phyloP scores from a whole-genome alignment of 768 basidiomycete genomes.

The Tylopilus vinaceipallidus region DNA sequence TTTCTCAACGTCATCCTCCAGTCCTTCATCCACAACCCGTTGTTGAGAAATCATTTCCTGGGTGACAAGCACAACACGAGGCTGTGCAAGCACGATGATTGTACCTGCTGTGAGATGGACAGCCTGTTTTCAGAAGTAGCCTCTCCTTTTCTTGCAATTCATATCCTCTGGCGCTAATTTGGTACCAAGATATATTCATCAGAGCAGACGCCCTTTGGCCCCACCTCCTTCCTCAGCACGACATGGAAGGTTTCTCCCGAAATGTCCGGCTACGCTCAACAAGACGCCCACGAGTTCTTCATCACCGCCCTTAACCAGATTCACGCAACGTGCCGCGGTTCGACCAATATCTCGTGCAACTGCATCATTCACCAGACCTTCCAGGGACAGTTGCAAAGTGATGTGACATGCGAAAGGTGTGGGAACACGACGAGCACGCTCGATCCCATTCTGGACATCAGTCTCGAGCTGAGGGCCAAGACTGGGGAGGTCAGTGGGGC shows the following conservation, averaged over 20 bases:
- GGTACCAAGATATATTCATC: conserved; percentile 51
- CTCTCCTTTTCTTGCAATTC: not conserved
- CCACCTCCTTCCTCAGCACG: conserved; percentile 76
- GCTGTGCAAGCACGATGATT: conserved; percentile 67
- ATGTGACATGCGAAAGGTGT: conserved; percentile 87
- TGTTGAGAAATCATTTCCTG: conserved; percentile 86
- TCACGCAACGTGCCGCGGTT: conserved; percentile 72
- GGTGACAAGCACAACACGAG: conserved; percentile 83
- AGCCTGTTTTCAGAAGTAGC: conserved; percentile 71
- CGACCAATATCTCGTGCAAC: conserved; percentile 76
- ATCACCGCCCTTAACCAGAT: conserved; percentile 84
- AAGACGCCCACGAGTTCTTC: conserved; percentile 90
- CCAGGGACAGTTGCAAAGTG: conserved; percentile 81
- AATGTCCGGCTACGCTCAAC: conserved; percentile 89
- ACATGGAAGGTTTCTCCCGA: conserved; percentile 81
- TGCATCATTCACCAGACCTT: conserved; percentile 93
- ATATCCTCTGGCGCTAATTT: not conserved
- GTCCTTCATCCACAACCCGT: conserved; percentile 84
- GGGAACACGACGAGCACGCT: conserved; percentile 72
- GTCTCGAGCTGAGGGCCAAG: conserved; percentile 72
- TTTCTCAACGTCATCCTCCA: conserved; percentile 93
- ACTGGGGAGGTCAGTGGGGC: conserved; percentile 42
- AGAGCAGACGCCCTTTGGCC: conserved; percentile 67
- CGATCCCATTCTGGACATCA: conserved; percentile 91
- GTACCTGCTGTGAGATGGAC: conserved; percentile 95